Evolutionary conservation across 108 stramenopile species (phyloP), one percentile per base, ranked within the genome.

Genomic region (Nitzschia sp.): DNA sequence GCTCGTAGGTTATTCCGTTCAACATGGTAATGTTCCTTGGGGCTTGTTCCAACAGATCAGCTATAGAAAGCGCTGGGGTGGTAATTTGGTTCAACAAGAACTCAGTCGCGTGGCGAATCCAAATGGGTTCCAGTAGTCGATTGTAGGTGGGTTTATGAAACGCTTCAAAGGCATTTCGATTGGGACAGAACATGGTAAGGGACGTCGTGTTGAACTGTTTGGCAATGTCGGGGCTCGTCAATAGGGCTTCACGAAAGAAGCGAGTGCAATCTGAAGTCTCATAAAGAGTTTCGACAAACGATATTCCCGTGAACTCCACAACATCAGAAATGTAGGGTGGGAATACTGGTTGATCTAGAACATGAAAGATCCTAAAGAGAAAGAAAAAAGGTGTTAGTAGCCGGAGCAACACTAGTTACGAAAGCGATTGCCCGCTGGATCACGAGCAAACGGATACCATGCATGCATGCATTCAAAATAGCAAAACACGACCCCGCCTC

Each of bases 271-370:
- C 67, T 32, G 47, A 47, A 11, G 74, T 75, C 21, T 75, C 67
- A 9, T 45, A 15, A 22, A 34, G 30, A 35, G 74, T 75, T 13
- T n/a, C n/a, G n/a, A n/a, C n/a, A n/a, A n/a, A n/a, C 4, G 63
- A 65, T 22, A 59, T 33, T 1, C 33, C 31, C 26, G 61, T 75
- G 22, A 68, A 75, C 22, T 66, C 59, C 3, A 66, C 54, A 53
- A 75, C 67, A 34, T 75, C 74, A 0, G 53, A 47, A 56, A 68
- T 68, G 45, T 26, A 56, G 54, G 74, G 74, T 45, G 74, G 74
- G 34, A 45, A 53, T 8, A 75, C 22, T 9, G 74, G 74, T 2
- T 47, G 46, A 21, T 75, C 66, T 45, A 75, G 28, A 11, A 28
- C 67, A 34, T 75, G 74, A 22, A 62, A 75, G 26, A 75, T 47